Evolutionary conservation across 2,329 filamentous ascomycete species (phyloP), one percentile per base, ranked within the genome.

Genomic region (Clonostachys rosea): DNA sequence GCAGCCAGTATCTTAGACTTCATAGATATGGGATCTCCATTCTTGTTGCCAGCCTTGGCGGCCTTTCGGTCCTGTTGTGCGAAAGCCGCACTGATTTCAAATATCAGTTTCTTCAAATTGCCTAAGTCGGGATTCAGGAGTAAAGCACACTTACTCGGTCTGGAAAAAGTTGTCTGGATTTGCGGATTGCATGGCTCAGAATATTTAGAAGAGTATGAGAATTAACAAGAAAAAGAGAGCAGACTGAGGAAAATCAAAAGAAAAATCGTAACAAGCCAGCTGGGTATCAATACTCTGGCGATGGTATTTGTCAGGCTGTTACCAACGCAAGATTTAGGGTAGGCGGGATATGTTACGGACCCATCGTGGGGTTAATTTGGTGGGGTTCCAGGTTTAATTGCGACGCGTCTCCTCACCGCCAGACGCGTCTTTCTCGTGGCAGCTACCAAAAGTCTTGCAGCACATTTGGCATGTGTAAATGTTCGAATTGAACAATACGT

Each of bases 101-200:
- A 9, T 10, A 30, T 30, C 10, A 30, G 9, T 30, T 16, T 16
- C 16, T 16, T 16, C 16, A 16, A 16, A 16, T 16, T 5, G 24
- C 24, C 24, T 8, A 30, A 30, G 7, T 9, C 2, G 8, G 24
- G 24, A 30, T 30, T 30, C 24, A 30, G 24, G 24, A 30, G 24
- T 30, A 30, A 4, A 4, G 4, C 18, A 10, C 9, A 65, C 84
- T 68, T 70, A 94, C 89, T 91, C 87, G 33, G 91, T 95, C 67
- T 96, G 89, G 62, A 97, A 97, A 73, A 95, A 97, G 61, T 94
- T 83, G 33, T 87, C 84, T 45, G 84, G 78, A 60, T 95, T 81
- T 44, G 80, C 78, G 30, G 87, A 87, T 52, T 82, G 78, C 65
- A 87, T 86, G 74, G 81, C 34, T 24, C 5, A 7, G 41, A 5